Base-by-base conservation (phyloP, 73 alveolate species). In the Tetrahymena elliotti region DNA sequence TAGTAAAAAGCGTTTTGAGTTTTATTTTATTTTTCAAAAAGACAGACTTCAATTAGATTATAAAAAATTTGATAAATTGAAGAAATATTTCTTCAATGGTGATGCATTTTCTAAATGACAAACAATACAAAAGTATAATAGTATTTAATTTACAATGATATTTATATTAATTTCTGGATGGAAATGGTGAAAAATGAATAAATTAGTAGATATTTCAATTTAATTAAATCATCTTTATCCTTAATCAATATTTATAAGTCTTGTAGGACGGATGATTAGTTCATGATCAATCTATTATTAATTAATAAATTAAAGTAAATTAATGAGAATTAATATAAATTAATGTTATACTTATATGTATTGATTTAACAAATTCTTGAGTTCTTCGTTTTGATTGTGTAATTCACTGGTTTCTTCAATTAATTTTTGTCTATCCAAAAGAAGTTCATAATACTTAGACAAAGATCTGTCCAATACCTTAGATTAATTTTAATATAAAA, bases 341-440 rank as follows among this genome's bases (percentile, higher is more conserved):
- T 10, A 93, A 33, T 35, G n/a, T 33, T n/a, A 47, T 68, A 98
- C 99, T 93, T 98, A 98, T 83, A 98, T 83, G 95, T 98, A 98
- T 96, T 98, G 97, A 95, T 98, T 98, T 95, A 98, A 83, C 20
- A 98, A 94, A 24, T 98, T 96, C 97, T 98, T 98, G 52, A 97
- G 94, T 93, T 98, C 99, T 94, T 98, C 99, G 93, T 98, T 98
- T 95, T 98, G 98, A 94, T 98, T 97, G 93, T 98, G 99, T 22
- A 98, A 84, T 92, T 97, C 96, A n/a, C 99, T 99, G 93, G 99
- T 98, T 95, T 98, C 99, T 53, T 98, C 99, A 36, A 98, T 97
- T 68, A 98, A 93, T 94, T 98, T 97, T 92, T 98, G 95, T 96
- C 99, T 96, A 84, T 97, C 98, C 8, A 97, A 97, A 34, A 98